Evolutionary conservation across 169 alveolate genomes (phyloP).

Genomic region (Babesia gibsoni): DNA sequence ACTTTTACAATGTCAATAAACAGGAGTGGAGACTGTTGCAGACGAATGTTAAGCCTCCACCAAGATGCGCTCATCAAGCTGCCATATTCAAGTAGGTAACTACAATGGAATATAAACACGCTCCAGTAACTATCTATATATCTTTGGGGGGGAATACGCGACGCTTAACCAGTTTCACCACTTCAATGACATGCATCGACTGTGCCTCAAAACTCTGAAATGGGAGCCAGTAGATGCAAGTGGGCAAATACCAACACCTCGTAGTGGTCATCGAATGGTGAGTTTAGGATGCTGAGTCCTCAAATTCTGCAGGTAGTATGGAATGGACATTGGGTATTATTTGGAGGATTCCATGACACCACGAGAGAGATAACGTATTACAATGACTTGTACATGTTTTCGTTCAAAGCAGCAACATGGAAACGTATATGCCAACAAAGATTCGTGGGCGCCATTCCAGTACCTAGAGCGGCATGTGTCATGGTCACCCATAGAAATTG

Average conservation of each 20-base stretch:
- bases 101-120: neutral
- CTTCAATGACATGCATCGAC: conserved; percentile 84
- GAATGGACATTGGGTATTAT: conserved; percentile 82
- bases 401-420: conserved; percentile 64
- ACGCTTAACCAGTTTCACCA: conserved; percentile 85
- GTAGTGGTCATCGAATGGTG: conserved; percentile 91
- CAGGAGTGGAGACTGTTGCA: conserved; percentile 81
- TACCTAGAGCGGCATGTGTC: conserved; percentile 64
- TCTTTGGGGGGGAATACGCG: conserved; percentile 89
- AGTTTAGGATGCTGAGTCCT: neutral
- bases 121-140: conserved; percentile 76
- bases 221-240: conserved; percentile 81
- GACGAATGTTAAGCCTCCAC: conserved; percentile 76
- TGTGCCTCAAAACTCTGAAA: conserved; percentile 68
- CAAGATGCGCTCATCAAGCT: conserved; percentile 89
- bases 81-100: conserved; percentile 70
- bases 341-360: conserved; percentile 90
- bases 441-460: conserved; percentile 51
- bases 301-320: conserved; percentile 66
- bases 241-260: conserved; percentile 80
- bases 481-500: conserved; percentile 29
- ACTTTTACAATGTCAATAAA: conserved; percentile 76
- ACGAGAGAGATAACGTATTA: conserved; percentile 78
- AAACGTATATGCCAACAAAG: conserved; percentile 37
- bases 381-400: conserved; percentile 80